phyloP scores from a whole-genome alignment of 2,329 filamentous ascomycete genomes.

The Falciphora oryzae region DNA sequence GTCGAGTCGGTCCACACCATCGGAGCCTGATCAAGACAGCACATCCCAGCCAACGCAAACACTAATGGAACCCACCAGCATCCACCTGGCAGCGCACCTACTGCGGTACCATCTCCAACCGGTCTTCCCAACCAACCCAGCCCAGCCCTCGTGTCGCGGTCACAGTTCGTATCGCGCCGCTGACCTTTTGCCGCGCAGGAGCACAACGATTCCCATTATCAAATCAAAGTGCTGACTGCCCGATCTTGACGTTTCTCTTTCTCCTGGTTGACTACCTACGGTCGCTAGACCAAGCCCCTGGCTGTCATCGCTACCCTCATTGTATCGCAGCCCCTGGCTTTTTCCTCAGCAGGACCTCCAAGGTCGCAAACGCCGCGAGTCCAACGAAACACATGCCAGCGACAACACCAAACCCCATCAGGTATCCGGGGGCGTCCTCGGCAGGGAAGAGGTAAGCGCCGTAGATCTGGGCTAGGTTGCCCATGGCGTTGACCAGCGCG shows the following conservation, averaged over 20 bases:
- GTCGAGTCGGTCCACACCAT: neutral
- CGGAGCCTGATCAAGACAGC: too few species aligned
- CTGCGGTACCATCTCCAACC: neutral
- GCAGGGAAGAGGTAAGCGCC: conserved; percentile 31
- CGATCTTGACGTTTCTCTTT: too few species aligned
- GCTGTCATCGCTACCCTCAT: neutral
- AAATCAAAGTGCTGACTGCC: too few species aligned
- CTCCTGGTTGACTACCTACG: too few species aligned
- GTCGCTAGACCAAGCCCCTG: too few species aligned
- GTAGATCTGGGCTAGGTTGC: conserved; percentile 50
- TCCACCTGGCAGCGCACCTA: too few species aligned
- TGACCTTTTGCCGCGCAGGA: too few species aligned
- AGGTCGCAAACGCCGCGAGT: conserved; percentile 11
- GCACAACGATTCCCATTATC: too few species aligned
- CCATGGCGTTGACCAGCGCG: conserved; percentile 47
- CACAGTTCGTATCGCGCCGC: neutral
- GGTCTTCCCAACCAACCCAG: too few species aligned
- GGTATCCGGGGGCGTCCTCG: conserved; percentile 13
- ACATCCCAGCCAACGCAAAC: too few species aligned
- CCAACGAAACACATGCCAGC: conserved; percentile 17
- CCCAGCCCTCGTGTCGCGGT: too few species aligned
- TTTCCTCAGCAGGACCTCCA: conserved; percentile 11
- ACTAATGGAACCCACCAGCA: too few species aligned
- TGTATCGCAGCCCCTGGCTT: neutral
- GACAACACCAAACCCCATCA: conserved; percentile 18